phyloP scores from a whole-genome alignment of 2,329 filamentous ascomycete genomes.

The Exophiala sp. region DNA sequence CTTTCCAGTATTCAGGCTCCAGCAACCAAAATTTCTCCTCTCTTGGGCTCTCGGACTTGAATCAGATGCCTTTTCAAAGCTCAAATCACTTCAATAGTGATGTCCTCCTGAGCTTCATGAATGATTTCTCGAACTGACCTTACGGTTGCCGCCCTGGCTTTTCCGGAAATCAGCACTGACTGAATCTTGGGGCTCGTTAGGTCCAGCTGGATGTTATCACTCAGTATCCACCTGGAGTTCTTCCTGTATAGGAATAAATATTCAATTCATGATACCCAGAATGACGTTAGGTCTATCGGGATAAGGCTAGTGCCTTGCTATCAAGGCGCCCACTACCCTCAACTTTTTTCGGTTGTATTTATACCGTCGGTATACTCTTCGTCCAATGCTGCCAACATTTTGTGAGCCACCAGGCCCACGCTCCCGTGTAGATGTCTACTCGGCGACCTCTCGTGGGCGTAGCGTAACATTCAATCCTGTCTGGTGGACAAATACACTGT shows the following conservation, averaged over 20 bases:
- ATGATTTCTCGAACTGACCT: not conserved
- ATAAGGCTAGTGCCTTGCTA: too few species aligned
- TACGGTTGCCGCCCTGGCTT: too few species aligned
- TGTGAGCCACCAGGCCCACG: not conserved
- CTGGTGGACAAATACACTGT: not conserved
- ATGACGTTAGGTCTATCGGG: too few species aligned
- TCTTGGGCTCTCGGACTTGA: not conserved
- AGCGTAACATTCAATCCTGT: not conserved
- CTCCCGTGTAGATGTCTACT: not conserved
- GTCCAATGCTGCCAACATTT: not conserved
- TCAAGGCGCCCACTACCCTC: too few species aligned
- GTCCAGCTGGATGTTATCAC: not conserved
- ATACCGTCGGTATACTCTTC: too few species aligned
- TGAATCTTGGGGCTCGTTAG: not conserved
- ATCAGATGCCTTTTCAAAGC: not conserved
- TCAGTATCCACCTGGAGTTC: not conserved
- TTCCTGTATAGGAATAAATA: not conserved
- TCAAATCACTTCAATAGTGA: not conserved
- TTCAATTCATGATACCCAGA: too few species aligned
- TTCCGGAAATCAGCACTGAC: too few species aligned
- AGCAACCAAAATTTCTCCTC: not conserved
- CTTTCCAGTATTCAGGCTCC: not conserved
- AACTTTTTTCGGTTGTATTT: too few species aligned
- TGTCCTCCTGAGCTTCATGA: not conserved
- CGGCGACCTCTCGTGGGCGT: not conserved